These are phyloP conservation scores for Phyllosticta ampelicida DNA, from an alignment of 2,329 filamentous ascomycete species.

Conservation along the genomic window DNA sequence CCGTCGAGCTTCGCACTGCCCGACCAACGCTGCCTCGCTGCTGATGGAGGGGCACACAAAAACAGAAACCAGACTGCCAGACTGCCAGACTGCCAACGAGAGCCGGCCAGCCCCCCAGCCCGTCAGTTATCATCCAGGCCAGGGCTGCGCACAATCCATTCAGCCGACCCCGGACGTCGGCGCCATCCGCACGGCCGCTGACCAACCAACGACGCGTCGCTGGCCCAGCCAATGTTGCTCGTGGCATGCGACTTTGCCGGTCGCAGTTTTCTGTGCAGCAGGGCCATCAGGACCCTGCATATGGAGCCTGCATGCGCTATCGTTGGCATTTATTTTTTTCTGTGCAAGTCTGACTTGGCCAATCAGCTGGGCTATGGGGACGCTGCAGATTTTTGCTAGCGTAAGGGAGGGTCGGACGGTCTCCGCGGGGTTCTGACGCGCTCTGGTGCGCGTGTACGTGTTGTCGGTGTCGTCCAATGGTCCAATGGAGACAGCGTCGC, in stretches of 20 bases:
- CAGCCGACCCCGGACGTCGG: background rate
- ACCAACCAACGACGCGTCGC: background rate
- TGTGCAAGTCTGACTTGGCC: too few species aligned
- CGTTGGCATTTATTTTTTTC: too few species aligned
- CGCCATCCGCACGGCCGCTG: background rate
- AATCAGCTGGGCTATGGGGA: too few species aligned
- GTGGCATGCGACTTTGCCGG: background rate
- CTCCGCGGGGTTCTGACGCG: too few species aligned
- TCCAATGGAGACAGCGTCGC: too few species aligned
- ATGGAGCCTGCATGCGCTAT: background rate
- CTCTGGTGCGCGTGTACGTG: too few species aligned
- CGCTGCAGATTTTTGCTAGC: too few species aligned
- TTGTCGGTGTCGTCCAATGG: too few species aligned
- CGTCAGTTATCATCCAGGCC: background rate
- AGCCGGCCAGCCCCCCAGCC: background rate
- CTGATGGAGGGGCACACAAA: background rate
- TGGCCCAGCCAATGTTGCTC: background rate
- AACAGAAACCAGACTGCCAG: background rate
- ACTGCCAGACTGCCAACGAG: background rate
- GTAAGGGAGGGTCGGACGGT: too few species aligned
- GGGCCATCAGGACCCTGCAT: background rate
- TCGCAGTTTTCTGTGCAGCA: background rate
- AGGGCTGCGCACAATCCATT: background rate
- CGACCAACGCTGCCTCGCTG: background rate
- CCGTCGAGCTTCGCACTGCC: too few species aligned